Base-by-base conservation (phyloP, 768 basidiomycete species). In the Suillus placidus region DNA sequence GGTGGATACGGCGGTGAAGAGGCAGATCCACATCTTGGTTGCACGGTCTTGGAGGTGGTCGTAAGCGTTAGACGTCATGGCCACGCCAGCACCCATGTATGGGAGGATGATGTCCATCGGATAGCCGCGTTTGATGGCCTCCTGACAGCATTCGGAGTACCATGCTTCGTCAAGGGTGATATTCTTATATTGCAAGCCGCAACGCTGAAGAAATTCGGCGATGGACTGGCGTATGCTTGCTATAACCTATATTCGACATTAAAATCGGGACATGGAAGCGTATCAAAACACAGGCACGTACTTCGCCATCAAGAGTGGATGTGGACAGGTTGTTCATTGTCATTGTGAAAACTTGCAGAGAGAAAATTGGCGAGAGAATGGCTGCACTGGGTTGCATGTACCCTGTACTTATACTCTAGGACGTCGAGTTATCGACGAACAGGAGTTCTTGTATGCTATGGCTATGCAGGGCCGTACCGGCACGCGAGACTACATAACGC, bases 1-100 rank as follows among this genome's bases (percentile, higher is more conserved):
- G 58, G 77, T 76, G n/a, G 72, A 61, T 54, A 75, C 79, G 0
- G 80, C 74, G 1, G 82, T 83, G 67, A 75, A 81, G 4, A 81
- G 65, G 3, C 79, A 74, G n/a, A 80, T 76, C 65, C 76, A 73
- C 7, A 80, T 72, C 58, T 72, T 72, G 1, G 73, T 73, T 10
- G 73, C 67, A 10, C 66, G 54, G 68, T 74, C 61, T 10, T 60
- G 56, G 3, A 78, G 64, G 60, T 79, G 77, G 1, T 60, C 67
- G 58, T 73, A 78, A 8, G 69, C 69, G 20, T 55, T 55, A 12
- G 34, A 35, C 34, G n/a, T 35, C 8, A 55, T 3, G 6, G 34
- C 35, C 20, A n/a, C 54, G 10, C 54, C 54, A 35, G 35, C 12
- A 20, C 34, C 6, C 34, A 55, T 55, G 20, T 55, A 55, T 32